A percentile compares a stretch with the other conserved stretches of the same genome.
These are phyloP conservation scores for Tolypocladium album DNA, from an alignment of 2,329 filamentous ascomycete species.

Conservation along the genomic window DNA sequence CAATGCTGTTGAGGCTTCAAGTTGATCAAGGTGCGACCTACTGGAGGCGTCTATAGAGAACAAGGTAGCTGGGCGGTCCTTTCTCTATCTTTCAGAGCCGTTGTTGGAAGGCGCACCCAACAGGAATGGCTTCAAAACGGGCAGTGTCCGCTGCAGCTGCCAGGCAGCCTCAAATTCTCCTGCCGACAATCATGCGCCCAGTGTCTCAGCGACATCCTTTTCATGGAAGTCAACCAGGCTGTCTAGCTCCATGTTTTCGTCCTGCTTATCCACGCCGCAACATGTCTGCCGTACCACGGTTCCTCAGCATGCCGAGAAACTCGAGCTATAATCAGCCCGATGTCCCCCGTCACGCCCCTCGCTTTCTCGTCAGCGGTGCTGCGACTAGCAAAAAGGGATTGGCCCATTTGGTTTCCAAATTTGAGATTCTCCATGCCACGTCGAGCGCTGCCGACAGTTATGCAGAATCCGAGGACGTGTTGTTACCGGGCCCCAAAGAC, in stretches of 20 bases:
- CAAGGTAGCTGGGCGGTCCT: not conserved
- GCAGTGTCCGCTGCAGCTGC: not conserved
- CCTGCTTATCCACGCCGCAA: not conserved
- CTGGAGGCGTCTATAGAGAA: not conserved
- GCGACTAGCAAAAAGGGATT: slow-evolving; percentile 8
- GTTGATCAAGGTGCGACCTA: not conserved
- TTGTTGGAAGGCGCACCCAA: not conserved
- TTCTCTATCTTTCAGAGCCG: not conserved
- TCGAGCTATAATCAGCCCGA: not conserved
- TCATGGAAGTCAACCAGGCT: not conserved
- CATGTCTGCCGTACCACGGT: not conserved
- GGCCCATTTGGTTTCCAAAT: slow-evolving; percentile 23
- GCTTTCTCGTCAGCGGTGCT: not conserved
- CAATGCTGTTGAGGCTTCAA: not conserved
- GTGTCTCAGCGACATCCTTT: not conserved
- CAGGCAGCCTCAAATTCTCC: not conserved
- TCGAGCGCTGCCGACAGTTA: not conserved
- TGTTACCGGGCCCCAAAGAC: not conserved
- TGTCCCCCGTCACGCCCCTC: not conserved
- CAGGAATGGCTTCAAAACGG: not conserved
- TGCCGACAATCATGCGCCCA: not conserved
- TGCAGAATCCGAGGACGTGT: not conserved
- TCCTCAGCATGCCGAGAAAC: not conserved
- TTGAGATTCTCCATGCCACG: slow-evolving; percentile 18
- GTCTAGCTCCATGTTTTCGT: not conserved